Percentiles rank a stretch among this genome's conserved stretches.
phyloP scores from a whole-genome alignment of 2,329 filamentous ascomycete species.

The Aspergillus alliaceus region DNA sequence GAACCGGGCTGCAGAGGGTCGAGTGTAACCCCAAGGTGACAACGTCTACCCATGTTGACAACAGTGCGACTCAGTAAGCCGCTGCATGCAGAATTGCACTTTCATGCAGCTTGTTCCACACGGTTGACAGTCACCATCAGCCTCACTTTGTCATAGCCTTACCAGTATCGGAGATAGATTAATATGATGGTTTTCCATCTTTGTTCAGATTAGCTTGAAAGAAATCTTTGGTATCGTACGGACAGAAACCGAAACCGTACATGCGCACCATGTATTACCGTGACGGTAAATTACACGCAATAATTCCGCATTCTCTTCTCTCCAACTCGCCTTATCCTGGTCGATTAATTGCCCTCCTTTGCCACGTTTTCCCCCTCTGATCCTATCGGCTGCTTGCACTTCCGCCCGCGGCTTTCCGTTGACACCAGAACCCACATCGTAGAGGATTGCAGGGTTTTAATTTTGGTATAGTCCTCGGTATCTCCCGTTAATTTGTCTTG shows the following conservation, averaged over 20 bases:
- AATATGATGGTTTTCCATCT: background rate
- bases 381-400: constrained; percentile 35
- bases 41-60: background rate
- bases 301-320: background rate
- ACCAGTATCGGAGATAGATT: background rate
- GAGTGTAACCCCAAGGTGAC: constrained; percentile 1
- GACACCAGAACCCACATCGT: constrained; percentile 28
- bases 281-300: constrained; percentile 8
- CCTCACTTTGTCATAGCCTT: constrained; percentile 14
- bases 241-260: background rate
- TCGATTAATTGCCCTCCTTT: constrained; percentile 11
- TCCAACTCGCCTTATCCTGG: background rate
- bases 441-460: constrained; percentile 19
- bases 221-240: constrained; percentile 14
- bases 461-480: constrained; percentile 15
- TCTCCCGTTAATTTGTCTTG: constrained; percentile 14
- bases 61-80: background rate
- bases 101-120: constrained; percentile 7
- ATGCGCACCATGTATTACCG: constrained; percentile 8
- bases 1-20: background rate
- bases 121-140: constrained; percentile 7
- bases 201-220: background rate
- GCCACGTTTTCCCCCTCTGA: constrained; percentile 28
- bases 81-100: constrained; percentile 7
- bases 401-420: constrained; percentile 37